phyloP scores from a whole-genome alignment of 345 rosid species.

The Litchi chinensis region DNA sequence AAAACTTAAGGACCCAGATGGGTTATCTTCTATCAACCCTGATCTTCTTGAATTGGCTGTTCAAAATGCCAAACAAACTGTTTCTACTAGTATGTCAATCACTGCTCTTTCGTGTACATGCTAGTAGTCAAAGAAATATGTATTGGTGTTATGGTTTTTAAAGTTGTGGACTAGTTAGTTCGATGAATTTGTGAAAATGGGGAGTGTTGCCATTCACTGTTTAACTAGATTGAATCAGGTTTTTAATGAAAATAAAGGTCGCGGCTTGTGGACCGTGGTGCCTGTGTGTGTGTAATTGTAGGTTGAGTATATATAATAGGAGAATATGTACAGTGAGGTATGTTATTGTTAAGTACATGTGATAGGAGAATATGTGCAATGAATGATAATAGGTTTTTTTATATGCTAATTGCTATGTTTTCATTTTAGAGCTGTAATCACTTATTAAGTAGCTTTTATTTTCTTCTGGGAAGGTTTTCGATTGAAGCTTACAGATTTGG shows the following conservation, averaged over 20 bases:
- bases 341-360: too few relatives aligned
- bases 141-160: too few relatives aligned
- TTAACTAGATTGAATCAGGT: background rate
- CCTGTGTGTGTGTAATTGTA: background rate
- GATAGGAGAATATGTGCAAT: background rate
- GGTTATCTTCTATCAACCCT: constrained; percentile 74
- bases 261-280: background rate
- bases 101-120: background rate
- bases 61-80: constrained; percentile 66
- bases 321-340: background rate
- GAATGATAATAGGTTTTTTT: background rate
- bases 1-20: constrained; percentile 83
- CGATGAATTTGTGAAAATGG: background rate
- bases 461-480: background rate
- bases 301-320: background rate
- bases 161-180: background rate
- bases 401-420: background rate
- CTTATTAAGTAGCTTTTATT: background rate
- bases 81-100: constrained; percentile 44
- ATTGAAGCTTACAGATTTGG: background rate
- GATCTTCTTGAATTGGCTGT: constrained; percentile 79
- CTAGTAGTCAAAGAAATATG: too few relatives aligned
- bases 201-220: background rate
- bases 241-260: background rate
- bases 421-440: background rate